Base-by-base conservation (phyloP, 176 grass and related monocot genomes). In the Bromus sterilis region DNA sequence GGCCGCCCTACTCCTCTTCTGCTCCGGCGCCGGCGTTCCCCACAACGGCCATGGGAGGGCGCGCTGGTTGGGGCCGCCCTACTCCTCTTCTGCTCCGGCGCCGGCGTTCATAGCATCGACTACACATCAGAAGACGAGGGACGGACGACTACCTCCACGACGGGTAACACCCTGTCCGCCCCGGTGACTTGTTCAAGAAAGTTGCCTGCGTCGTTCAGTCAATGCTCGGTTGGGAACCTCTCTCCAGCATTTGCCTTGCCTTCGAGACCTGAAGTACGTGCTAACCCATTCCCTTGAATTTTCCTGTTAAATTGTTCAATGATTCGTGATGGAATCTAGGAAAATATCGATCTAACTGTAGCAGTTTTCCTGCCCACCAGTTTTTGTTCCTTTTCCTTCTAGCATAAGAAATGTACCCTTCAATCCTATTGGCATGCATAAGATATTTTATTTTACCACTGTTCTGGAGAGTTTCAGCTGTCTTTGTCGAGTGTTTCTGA, bases 201-300 rank as follows among this genome's bases (percentile, higher is more conserved):
- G 95, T 92, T 41, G 66, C 95, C 56, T 98, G 93, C 70, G 89
- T 98, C 48, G 89, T 98, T 78, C 93, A 95, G 75, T 85, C 87
- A 14, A 98, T 95, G 84, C 96, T 98, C 68, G 96, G 91, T 2
- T 98, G 96, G 93, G 96, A 89, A 4, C 96, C 95, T 61, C 95
- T 98, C 84, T 98, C 96, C 78, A 98, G 89, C 58, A 93, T 93
- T 40, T 98, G 96, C 90, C 91, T 95, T 80, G 93, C 93, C 78
- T 98, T 86, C 89, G 96, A 98, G 55, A 93, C 86, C 55, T 34
- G 96, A n/a, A n/a, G n/a, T 98, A 83, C 41, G 84, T 83, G 42
- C 84, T 49, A 33, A 79, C 21, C 39, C 39, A 3, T 57, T 42
- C 16, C 9, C 41, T 71, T 10, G 0, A 76, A 24, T 23, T 81